Conservation (phyloP, 768 basidiomycete genomes). For the Rossbeevera mucosa region DNA sequence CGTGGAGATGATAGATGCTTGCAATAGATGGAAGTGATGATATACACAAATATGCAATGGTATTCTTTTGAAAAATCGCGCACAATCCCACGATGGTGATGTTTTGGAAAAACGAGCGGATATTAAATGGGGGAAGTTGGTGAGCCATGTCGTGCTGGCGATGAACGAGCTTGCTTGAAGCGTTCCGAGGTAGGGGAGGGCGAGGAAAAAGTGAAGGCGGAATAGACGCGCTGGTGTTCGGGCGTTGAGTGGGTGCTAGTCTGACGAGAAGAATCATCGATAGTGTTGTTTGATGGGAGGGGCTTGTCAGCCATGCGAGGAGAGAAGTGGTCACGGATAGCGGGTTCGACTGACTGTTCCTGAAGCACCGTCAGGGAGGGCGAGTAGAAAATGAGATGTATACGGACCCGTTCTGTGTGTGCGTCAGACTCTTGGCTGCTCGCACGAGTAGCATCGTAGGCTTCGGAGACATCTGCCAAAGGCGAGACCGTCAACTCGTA, state of each 20-base stretch:
- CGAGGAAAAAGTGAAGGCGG: slow-evolving; percentile 74
- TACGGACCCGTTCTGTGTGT: slow-evolving; percentile 47
- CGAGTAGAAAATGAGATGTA: background rate
- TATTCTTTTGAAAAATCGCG: slow-evolving; percentile 21
- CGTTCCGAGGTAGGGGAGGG: slow-evolving; percentile 61
- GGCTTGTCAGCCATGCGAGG: slow-evolving; percentile 14
- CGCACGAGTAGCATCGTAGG: slow-evolving; percentile 48
- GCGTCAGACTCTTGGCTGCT: slow-evolving; percentile 39
- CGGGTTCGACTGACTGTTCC: slow-evolving; percentile 54
- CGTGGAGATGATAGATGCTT: slow-evolving; percentile 28
- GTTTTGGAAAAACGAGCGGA: background rate
- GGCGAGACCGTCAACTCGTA: slow-evolving; percentile 78
- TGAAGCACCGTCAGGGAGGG: slow-evolving; percentile 20
- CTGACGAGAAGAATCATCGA: slow-evolving; percentile 57
- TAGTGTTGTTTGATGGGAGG: slow-evolving; percentile 29
- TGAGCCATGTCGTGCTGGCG: slow-evolving; percentile 25
- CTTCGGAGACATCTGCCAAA: slow-evolving; percentile 69
- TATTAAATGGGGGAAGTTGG: slow-evolving; percentile 5
- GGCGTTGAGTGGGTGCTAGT: slow-evolving; percentile 69
- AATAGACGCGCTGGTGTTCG: slow-evolving; percentile 66
- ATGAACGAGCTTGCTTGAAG: slow-evolving; percentile 41
- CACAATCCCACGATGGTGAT: slow-evolving; percentile 4
- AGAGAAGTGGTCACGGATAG: slow-evolving; percentile 51
- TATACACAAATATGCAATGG: slow-evolving; percentile 33
- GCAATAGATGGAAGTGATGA: slow-evolving; percentile 30